These are phyloP conservation scores for Massospora cicadina DNA, from an alignment of 371 early-diverging fungal genomes.

Conservation along the genomic window DNA sequence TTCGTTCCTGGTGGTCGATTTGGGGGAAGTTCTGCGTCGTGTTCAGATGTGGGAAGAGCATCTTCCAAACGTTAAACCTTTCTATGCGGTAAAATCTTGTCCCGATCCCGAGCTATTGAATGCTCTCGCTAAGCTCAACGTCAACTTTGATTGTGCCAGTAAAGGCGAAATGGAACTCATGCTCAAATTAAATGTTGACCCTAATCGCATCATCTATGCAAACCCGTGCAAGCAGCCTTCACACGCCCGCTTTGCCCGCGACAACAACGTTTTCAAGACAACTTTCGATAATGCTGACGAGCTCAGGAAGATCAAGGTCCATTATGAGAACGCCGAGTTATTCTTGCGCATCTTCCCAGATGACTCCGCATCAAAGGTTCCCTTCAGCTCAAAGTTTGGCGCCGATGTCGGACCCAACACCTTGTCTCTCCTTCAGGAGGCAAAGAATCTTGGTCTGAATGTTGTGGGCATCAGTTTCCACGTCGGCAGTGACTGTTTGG, in stretches of 20 bases:
- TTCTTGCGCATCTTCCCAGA: slow-evolving; percentile 87
- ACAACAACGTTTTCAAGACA: slow-evolving; percentile 69
- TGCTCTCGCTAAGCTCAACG: slow-evolving; percentile 64
- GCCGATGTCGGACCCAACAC: slow-evolving; percentile 47
- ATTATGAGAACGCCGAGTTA: slow-evolving; percentile 64
- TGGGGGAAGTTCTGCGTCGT: slow-evolving; percentile 69
- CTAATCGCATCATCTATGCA: slow-evolving; percentile 85
- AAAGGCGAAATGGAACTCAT: slow-evolving; percentile 72
- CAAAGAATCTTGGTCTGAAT: slow-evolving; percentile 54
- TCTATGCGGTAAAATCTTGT: slow-evolving; percentile 92
- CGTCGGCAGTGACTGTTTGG: too few species aligned
- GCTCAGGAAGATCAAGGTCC: slow-evolving; percentile 72
- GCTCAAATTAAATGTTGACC: slow-evolving; percentile 54
- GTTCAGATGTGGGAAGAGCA: slow-evolving; percentile 56
- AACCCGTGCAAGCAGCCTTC: slow-evolving; percentile 96
- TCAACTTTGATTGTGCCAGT: slow-evolving; percentile 89
- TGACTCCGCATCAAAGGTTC: slow-evolving; percentile 79
- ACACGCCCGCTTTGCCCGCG: slow-evolving; percentile 68
- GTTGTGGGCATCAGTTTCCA: slow-evolving; percentile 85
- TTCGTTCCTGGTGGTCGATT: slow-evolving; percentile 87
- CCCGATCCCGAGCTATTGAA: slow-evolving; percentile 75
- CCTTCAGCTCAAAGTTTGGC: slow-evolving; percentile 91
- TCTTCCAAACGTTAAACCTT: slow-evolving; percentile 85
- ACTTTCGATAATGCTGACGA: slow-evolving; percentile 97
- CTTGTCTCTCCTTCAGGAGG: slow-evolving; percentile 44